Evolutionary conservation across 2,329 filamentous ascomycete species (phyloP).

Genomic region (Monilinia vaccinii-corymbosi): DNA sequence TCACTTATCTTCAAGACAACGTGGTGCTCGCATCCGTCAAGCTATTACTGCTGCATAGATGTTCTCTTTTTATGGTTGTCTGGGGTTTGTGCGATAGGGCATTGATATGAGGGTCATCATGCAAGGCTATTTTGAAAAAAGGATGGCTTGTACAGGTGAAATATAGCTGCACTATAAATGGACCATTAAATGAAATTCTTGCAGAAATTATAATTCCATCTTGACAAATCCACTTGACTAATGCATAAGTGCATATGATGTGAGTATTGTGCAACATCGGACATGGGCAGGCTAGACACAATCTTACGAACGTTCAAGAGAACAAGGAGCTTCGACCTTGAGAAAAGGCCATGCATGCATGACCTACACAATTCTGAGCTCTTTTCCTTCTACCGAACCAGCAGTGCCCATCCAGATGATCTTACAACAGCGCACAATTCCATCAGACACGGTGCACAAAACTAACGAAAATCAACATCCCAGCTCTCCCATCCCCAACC

Average conservation of each 20-base stretch:
- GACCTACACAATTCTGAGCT: background rate
- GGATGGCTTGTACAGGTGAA: constrained; percentile 28
- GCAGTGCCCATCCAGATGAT: background rate
- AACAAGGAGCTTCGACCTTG: background rate
- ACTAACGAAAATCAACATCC: too few relatives aligned
- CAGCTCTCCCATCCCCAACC: too few relatives aligned
- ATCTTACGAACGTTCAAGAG: background rate
- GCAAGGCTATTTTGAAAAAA: constrained; percentile 18
- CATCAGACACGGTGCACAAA: too few relatives aligned
- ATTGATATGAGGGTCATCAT: constrained; percentile 17
- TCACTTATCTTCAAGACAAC: constrained; percentile 80
- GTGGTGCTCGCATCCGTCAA: constrained; percentile 59
- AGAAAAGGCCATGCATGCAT: background rate
- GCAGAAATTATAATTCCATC: constrained; percentile 3
- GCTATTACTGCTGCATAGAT: constrained; percentile 56
- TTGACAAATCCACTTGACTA: background rate
- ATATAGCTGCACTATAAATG: constrained; percentile 14
- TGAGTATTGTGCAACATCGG: background rate
- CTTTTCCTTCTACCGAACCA: background rate
- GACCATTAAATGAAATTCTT: constrained; percentile 10
- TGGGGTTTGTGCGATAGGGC: constrained; percentile 23
- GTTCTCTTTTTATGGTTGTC: constrained; percentile 23
- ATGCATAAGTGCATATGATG: background rate
- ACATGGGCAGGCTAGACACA: background rate
- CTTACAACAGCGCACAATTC: background rate